Conservation (phyloP, 2,329 filamentous ascomycete species). For the Coleophoma crateriformis region DNA sequence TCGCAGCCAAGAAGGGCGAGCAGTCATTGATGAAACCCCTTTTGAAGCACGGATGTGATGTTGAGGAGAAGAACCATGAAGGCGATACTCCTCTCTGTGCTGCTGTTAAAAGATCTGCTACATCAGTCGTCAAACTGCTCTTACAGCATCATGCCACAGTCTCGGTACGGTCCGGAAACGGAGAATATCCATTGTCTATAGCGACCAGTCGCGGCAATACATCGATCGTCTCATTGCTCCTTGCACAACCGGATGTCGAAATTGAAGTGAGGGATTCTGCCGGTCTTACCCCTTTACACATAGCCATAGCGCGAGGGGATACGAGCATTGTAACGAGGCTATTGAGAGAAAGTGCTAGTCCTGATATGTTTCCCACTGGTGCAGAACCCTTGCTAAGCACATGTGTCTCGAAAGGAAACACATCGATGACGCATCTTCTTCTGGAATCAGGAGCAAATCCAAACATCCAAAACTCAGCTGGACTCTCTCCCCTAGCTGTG, state of each 20-base stretch:
- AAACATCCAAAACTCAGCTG: slow-evolving; percentile 3
- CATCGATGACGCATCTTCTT: slow-evolving; percentile 5
- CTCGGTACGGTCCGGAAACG: slow-evolving; percentile 1
- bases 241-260: slow-evolving; percentile 68
- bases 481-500: slow-evolving; percentile 8
- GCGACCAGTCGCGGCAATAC: slow-evolving; percentile 6
- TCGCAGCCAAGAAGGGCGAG: not conserved
- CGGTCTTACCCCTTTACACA: slow-evolving; percentile 57
- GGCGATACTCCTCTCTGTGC: slow-evolving; percentile 8
- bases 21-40: slow-evolving; percentile 7
- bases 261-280: slow-evolving; percentile 70
- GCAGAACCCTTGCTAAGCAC: slow-evolving; percentile 6
- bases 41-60: slow-evolving; percentile 4
- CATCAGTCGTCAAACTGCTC: slow-evolving; percentile 7
- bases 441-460: slow-evolving; percentile 7
- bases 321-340: slow-evolving; percentile 6
- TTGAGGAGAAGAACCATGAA: slow-evolving; percentile 7
- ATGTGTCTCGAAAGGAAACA: slow-evolving; percentile 5
- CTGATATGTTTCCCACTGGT: slow-evolving; percentile 1
- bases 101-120: slow-evolving; percentile 3
- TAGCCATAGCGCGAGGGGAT: slow-evolving; percentile 5
- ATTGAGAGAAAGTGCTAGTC: slow-evolving; percentile 4
- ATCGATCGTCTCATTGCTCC: slow-evolving; percentile 42
- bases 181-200: slow-evolving; percentile 4
- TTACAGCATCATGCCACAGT: slow-evolving; percentile 8